Percentiles rank a stretch among this genome's conserved stretches.
Evolutionary conservation across 2,329 filamentous ascomycete genomes (phyloP).

Genomic region (Aspergillus thermomutatus): DNA sequence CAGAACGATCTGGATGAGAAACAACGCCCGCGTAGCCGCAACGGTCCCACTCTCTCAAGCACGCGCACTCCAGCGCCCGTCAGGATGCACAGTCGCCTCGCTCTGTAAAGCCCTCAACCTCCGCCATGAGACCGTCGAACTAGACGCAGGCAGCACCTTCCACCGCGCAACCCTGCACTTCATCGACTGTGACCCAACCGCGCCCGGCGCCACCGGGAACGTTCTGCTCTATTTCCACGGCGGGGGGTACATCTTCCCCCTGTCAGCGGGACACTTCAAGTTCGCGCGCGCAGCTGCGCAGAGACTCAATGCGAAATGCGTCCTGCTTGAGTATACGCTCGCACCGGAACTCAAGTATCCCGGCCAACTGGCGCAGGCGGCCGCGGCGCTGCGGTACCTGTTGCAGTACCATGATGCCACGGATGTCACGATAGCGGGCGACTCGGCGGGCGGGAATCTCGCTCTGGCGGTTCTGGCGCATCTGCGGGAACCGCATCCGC

Average conservation of each 20-base stretch:
- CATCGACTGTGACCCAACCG: neutral
- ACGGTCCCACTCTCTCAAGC: neutral
- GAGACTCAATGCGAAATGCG: neutral
- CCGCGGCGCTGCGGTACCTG: neutral
- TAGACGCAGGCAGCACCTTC: neutral
- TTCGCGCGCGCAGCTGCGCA: neutral
- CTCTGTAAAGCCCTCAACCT: neutral
- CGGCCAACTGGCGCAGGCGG: conserved; percentile 6
- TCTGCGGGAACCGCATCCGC: neutral
- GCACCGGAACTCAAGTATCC: conserved; percentile 6
- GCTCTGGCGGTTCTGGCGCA: neutral
- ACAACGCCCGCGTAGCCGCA: neutral
- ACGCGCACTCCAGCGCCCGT: neutral
- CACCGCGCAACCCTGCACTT: neutral
- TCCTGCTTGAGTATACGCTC: conserved; percentile 6
- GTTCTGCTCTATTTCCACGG: neutral
- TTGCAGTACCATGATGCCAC: neutral
- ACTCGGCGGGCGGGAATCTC: conserved; percentile 8
- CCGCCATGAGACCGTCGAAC: neutral
- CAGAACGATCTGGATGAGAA: neutral
- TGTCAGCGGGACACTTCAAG: neutral
- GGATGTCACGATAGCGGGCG: conserved; percentile 12
- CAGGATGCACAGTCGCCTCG: neutral
- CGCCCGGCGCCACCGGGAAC: neutral
- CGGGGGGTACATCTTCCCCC: neutral